Evolutionary conservation across 1,284 basidiomycete genomes (phyloP), one percentile per base, ranked within the genome.

Genomic region (Ganoderma sinense): DNA sequence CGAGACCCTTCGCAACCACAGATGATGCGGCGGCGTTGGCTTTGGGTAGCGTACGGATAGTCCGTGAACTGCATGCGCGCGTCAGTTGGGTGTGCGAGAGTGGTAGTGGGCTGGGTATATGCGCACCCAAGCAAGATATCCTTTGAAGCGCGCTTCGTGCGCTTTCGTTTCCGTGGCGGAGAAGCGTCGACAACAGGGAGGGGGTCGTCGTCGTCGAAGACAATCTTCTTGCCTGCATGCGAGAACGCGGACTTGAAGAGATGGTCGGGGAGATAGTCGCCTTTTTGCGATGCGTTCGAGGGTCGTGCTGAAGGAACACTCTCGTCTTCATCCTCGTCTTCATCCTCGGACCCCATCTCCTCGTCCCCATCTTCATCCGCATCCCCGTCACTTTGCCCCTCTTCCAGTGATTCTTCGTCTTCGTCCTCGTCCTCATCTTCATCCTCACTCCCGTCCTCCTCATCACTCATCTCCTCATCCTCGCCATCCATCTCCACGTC

Each of bases 381-480:
- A 8, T 69, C 71, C 4, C 39, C 48, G 11, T 70, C 72, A 26
- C 23, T 26, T 26, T 13, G 23, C 11, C 10, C 23, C 48, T 11
- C 48, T 13, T 23, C 48, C 2, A 23, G 11, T 14, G 13, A 26
- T 13, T 14, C 48, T 13, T 62, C 65, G 8, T 89, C 58, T 82
- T 64, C 66, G 6, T n/a, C n/a, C n/a, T 86, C 74, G 80, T 89
- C 67, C 87, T 86, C 89, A 84, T n/a, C 64, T 33, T 69, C 67
- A 11, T 60, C 39, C 6, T 66, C 64, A 1, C 66, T 66, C 13
- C 56, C 66, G 7, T 60, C 53, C 7, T 62, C 55, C 31, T 29
- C 45, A 41, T 40, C 43, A 14, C 62, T 65, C 11, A 64, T 69
- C n/a, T 68, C 64, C 4, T 61, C 62, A 33, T 62, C 70, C 3